Conservation (phyloP, 208 protist genomes). For the Kentomonas sorsogonicus region DNA sequence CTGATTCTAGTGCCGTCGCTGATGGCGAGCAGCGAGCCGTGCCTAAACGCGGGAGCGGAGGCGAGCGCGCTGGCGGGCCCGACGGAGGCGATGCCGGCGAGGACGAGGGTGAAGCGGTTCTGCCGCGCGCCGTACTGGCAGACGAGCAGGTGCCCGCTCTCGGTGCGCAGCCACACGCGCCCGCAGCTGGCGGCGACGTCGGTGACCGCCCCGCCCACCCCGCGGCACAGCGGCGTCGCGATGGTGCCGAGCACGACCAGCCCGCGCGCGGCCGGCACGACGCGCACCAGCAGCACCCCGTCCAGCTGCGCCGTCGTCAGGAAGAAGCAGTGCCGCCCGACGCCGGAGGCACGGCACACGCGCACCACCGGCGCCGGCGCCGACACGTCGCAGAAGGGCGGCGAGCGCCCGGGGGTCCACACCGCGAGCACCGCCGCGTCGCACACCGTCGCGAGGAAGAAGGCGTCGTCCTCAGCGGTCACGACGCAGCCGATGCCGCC, state of each 20-base stretch:
- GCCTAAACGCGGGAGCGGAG: background rate
- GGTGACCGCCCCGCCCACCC: conserved; percentile 58
- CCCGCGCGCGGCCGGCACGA: conserved; percentile 53
- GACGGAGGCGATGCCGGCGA: conserved; percentile 56
- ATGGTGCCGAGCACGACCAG: conserved; percentile 61
- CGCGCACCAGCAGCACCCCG: conserved; percentile 55
- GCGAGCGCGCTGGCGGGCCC: conserved; percentile 24
- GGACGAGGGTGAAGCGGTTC: conserved; percentile 40
- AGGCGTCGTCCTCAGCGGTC: conserved; percentile 71
- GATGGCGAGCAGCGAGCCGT: conserved; percentile 59
- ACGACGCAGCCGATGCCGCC: conserved; percentile 45
- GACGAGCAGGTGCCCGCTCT: conserved; percentile 74
- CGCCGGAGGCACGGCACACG: conserved; percentile 34
- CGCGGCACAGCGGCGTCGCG: conserved; percentile 55
- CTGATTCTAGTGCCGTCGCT: conserved; percentile 44
- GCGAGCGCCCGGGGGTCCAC: conserved; percentile 5
- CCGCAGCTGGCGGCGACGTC: conserved; percentile 45
- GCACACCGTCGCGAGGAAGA: conserved; percentile 47
- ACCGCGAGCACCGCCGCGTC: conserved; percentile 38
- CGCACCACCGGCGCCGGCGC: conserved; percentile 52
- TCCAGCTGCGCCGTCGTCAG: conserved; percentile 42
- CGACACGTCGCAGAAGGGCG: conserved; percentile 5
- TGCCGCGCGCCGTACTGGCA: conserved; percentile 50
- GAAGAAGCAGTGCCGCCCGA: conserved; percentile 61
- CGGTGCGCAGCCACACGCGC: conserved; percentile 56